Conservation (phyloP, 2,329 filamentous ascomycete genomes). For the Cladosporium oxysporum region DNA sequence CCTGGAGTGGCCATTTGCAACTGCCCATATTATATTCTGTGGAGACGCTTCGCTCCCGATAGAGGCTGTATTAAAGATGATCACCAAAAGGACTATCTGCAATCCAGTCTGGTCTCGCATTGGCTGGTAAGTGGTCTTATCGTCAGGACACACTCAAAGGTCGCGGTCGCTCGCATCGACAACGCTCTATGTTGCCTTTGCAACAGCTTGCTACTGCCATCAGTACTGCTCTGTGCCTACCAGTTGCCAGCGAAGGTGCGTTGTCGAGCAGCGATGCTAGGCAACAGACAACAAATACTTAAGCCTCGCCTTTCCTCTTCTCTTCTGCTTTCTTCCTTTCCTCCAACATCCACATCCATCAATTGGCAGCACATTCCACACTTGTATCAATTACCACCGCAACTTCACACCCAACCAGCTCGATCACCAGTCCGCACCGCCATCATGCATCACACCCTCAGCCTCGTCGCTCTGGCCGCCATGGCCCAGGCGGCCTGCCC, state of each 20-base stretch:
- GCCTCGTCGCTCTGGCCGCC: conserved; percentile 31
- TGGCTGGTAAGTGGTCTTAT: background rate
- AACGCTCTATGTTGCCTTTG: background rate
- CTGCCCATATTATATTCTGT: background rate
- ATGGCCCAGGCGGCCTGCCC: conserved; percentile 41
- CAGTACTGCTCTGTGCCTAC: background rate
- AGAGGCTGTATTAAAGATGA: background rate
- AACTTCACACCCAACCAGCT: background rate
- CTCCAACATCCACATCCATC: background rate
- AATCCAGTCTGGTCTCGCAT: background rate
- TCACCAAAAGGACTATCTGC: background rate
- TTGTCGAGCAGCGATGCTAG: background rate
- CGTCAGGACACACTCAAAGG: background rate
- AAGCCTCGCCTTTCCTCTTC: background rate
- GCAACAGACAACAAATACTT: background rate
- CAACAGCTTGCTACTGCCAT: background rate
- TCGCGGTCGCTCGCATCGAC: background rate
- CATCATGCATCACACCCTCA: background rate
- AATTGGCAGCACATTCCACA: background rate
- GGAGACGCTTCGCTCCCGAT: no score
- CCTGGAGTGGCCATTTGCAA: background rate
- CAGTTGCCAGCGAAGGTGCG: background rate
- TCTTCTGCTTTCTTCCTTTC: background rate
- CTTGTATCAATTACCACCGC: background rate
- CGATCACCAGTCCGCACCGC: background rate